phyloP scores from a whole-genome alignment of 2,329 filamentous ascomycete species.

The Macroventuria anomochaeta region DNA sequence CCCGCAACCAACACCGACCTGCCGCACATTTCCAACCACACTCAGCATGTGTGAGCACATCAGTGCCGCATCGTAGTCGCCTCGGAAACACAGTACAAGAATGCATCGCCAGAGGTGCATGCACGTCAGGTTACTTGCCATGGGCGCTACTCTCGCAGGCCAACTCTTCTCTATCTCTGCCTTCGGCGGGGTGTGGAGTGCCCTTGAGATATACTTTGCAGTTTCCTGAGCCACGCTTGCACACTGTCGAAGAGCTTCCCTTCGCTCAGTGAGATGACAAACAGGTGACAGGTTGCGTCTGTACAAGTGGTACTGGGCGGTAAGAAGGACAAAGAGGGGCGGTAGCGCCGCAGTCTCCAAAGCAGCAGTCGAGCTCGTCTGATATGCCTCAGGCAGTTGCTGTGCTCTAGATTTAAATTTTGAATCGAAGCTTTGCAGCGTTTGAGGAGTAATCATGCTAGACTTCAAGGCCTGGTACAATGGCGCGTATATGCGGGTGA shows the following conservation, averaged over 20 bases:
- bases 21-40: constrained; percentile 72
- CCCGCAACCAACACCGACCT: constrained; percentile 78
- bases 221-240: constrained; percentile 78
- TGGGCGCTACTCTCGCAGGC: constrained; percentile 66
- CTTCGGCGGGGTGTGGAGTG: constrained; percentile 56
- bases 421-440: constrained; percentile 78
- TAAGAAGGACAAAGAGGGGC: constrained; percentile 79
- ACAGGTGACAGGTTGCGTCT: constrained; percentile 83
- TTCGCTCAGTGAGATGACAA: constrained; percentile 69
- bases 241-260: constrained; percentile 78
- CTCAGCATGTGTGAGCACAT: constrained; percentile 75
- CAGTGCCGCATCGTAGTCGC: constrained; percentile 74
- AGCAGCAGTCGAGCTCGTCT: constrained; percentile 68
- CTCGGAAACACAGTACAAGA: constrained; percentile 77
- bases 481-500: constrained; percentile 77
- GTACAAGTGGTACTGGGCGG: constrained; percentile 83
- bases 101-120: constrained; percentile 87
- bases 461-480: constrained; percentile 74
- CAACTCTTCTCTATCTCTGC: constrained; percentile 48
- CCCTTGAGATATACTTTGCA: constrained; percentile 74
- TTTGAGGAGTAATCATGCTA: constrained; percentile 66
- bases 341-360: constrained; percentile 77
- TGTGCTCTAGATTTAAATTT: constrained; percentile 78
- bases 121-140: constrained; percentile 76
- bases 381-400: constrained; percentile 77